These are phyloP conservation scores for Pseudogymnoascus verrucosus DNA, from an alignment of 2,329 filamentous ascomycete species.

Conservation along the genomic window DNA sequence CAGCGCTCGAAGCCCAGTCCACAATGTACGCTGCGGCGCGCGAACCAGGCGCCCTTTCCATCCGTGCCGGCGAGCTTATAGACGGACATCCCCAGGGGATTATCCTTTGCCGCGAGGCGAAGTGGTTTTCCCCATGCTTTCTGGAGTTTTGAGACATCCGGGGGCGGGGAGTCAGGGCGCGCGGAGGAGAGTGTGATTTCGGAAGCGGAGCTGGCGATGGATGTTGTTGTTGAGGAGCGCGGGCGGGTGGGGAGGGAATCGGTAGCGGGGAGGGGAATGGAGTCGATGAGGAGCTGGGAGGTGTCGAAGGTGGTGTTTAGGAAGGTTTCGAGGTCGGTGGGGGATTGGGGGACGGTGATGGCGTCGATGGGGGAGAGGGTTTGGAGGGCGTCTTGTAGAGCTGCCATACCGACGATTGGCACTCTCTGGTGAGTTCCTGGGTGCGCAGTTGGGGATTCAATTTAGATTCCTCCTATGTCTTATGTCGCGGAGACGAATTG, in stretches of 20 bases:
- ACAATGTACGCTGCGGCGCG: conserved; percentile 72
- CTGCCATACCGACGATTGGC: conserved; percentile 19
- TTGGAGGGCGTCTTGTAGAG: conserved; percentile 51
- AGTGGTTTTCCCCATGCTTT: conserved; percentile 81
- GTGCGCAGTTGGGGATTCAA: not conserved
- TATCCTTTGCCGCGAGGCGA: conserved; percentile 63
- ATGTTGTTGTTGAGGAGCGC: conserved; percentile 48
- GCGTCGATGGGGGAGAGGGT: conserved; percentile 49
- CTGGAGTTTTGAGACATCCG: conserved; percentile 53
- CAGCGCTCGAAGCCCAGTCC: conserved; percentile 70
- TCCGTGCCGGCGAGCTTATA: conserved; percentile 77
- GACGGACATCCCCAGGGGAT: conserved; percentile 66
- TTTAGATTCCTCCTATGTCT: not conserved
- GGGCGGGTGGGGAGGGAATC: conserved; percentile 36
- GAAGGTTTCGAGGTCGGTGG: conserved; percentile 42
- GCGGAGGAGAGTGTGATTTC: conserved; percentile 45
- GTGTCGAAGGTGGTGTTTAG: conserved; percentile 54
- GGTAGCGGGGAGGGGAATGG: conserved; percentile 54
- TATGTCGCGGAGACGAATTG: not conserved
- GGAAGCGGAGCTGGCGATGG: conserved; percentile 36
- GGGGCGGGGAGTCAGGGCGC: conserved; percentile 32
- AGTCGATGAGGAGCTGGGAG: conserved; percentile 66
- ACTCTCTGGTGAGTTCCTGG: not conserved
- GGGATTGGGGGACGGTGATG: conserved; percentile 35
- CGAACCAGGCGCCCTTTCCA: conserved; percentile 83